Evolutionary conservation across 345 rosid genomes (phyloP), one percentile per base, ranked within the genome.

Genomic region (Acer campestre): DNA sequence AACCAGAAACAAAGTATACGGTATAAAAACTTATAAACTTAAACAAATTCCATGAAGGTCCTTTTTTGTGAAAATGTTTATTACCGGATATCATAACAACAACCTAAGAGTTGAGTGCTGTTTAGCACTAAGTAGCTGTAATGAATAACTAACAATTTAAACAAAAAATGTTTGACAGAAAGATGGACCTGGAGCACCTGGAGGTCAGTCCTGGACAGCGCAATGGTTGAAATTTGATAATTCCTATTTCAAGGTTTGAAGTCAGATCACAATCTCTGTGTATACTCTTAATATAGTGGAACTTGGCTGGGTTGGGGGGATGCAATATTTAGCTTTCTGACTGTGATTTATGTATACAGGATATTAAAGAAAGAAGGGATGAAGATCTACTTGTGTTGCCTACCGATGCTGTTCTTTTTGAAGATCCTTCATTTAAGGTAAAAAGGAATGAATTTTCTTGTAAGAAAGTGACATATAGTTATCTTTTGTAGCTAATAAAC

Each of bases 161-260:
- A n/a, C 66, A 44, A 13, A 71, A 25, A 75, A 58, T 68, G 55
- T 44, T 78, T 82, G 75, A 76, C 97, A 95, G 99, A 92, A 93
- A 89, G 82, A 87, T 76, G 98, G 99, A 40, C 99, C 97, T 2
- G 99, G 98, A 82, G 98, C 96, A 85, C 89, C 97, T 75, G 98
- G 98, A 78, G 99, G 99, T 84, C 98, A 93, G 75, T 95, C 99
- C 10, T 93, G 99, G 99, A 95, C 99, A 6, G 89, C 78, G 82
- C 81, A 95, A 79, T 95, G 99, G 99, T 88, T 95, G 82, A 92
- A 92, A 83, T 95, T 95, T 82, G 98, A 95, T 79, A 93, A 95
- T 73, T 95, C 96, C 53, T 95, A 95, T 85, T 95, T 95, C 89
- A 95, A 93, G 99, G 99, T 95, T 79, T 75, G 84, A 68, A 61